phyloP scores from a whole-genome alignment of 805 yeast species.

The Cyberlindnera lachancei region DNA sequence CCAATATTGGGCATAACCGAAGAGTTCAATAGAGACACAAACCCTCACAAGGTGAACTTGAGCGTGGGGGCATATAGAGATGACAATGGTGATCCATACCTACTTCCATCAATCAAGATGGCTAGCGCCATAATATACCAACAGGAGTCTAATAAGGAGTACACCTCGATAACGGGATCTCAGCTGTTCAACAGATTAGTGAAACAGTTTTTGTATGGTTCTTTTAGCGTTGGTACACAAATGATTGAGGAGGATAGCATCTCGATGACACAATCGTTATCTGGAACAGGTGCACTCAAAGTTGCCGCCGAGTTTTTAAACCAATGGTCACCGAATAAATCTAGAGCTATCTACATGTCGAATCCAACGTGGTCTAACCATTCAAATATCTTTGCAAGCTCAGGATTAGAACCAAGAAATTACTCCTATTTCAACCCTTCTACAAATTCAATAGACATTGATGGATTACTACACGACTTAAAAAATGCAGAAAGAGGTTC shows the following conservation, averaged over 20 bases:
- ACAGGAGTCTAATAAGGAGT: constrained; percentile 58
- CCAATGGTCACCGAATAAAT: constrained; percentile 41
- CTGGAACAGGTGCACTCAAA: constrained; percentile 93
- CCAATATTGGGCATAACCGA: constrained; percentile 77
- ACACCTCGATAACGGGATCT: constrained; percentile 80
- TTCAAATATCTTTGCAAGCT: constrained; percentile 64
- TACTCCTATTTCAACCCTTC: constrained; percentile 66
- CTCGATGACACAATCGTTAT: constrained; percentile 79
- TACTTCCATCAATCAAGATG: constrained; percentile 52
- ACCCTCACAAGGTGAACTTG: constrained; percentile 45
- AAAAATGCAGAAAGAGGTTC: constrained; percentile 47
- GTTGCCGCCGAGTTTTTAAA: constrained; percentile 73
- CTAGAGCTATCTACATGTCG: constrained; percentile 53
- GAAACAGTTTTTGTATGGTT: constrained; percentile 63
- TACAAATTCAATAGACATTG: constrained; percentile 58
- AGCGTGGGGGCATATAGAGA: constrained; percentile 79
- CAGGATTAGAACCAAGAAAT: constrained; percentile 55
- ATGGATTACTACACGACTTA: constrained; percentile 55
- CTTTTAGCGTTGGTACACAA: constrained; percentile 47
- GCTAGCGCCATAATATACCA: constrained; percentile 41
- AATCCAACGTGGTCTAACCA: constrained; percentile 96
- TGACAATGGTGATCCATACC: constrained; percentile 80
- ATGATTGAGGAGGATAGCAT: constrained; percentile 53
- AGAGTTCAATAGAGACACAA: constrained; percentile 59
- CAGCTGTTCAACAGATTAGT: constrained; percentile 60